phyloP scores from a whole-genome alignment of 2,329 filamentous ascomycete species.

The Pseudocercospora fuligena region DNA sequence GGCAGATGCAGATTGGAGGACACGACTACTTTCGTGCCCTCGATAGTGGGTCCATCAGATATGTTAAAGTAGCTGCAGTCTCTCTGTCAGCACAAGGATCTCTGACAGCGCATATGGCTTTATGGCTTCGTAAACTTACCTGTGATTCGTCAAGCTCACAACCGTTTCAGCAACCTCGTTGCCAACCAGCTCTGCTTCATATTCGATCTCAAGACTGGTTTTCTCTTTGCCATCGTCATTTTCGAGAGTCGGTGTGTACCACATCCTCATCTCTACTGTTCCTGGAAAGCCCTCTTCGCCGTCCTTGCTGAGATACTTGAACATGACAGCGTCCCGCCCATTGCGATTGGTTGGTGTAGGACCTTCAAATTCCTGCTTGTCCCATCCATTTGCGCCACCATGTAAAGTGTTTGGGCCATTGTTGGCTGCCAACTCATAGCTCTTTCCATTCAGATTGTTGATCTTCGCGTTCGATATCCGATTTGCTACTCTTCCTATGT shows the following conservation, averaged over 20 bases:
- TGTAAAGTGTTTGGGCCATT: conserved; percentile 72
- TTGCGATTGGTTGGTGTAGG: conserved; percentile 63
- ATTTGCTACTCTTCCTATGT: conserved; percentile 84
- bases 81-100: conserved; percentile 21
- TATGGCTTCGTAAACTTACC: conserved; percentile 52
- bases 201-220: conserved; percentile 81
- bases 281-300: conserved; percentile 92
- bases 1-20: conserved; percentile 70
- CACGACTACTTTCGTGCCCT: conserved; percentile 65
- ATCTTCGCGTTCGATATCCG: conserved; percentile 76
- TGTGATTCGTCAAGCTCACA: conserved; percentile 95
- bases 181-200: conserved; percentile 78
- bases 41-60: conserved; percentile 61
- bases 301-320: conserved; percentile 68
- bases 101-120: conserved; percentile 10
- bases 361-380: conserved; percentile 76
- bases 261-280: conserved; percentile 75
- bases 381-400: conserved; percentile 71
- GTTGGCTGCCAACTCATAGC: conserved; percentile 74
- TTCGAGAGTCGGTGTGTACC: conserved; percentile 77
- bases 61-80: conserved; percentile 71
- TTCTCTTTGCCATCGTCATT: conserved; percentile 64
- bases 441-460: conserved; percentile 70
- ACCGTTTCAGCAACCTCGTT: conserved; percentile 83
- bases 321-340: conserved; percentile 51